Evolutionary conservation across 2,329 filamentous ascomycete species (phyloP), one percentile per base, ranked within the genome.

Genomic region (Penicillium olsonii): DNA sequence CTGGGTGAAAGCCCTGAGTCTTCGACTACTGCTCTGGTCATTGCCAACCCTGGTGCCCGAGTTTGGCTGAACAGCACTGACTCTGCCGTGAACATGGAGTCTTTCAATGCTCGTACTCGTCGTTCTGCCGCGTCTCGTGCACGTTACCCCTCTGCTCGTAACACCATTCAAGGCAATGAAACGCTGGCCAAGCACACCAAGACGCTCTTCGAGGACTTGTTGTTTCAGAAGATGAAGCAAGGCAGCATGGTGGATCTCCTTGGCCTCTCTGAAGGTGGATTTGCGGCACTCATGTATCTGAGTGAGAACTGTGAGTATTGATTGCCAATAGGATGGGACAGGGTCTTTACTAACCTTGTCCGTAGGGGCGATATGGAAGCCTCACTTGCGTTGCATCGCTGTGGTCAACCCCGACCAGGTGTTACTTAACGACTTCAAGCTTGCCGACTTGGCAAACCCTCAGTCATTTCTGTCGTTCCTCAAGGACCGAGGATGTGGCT

Each of bases 11-110:
- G 43, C 34, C 45, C 31, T 37, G 42, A 42, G 31, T 46, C 50
- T 29, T 31, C 46, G 71, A 76, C 17, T 22, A 48, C 63, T 0
- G 57, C 66, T 3, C 73, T 96, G 48, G 72, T 96, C 22, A 74
- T 96, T 20, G 82, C 90, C 38, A 96, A 96, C 65, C 77, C 84
- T 4, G 90, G 89, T 4, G 85, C 95, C 70, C 74, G 88, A 15
- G 76, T 85, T 61, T 96, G 90, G 85, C 89, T 87, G 67, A 83
- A 87, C 34, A 78, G 81, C 43, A 78, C 78, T 1, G 71, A 78
- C 43, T 78, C 80, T 41, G 77, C 84, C 0, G 75, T 95, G 53
- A 87, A 82, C 1, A 66, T 78, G 1, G 64, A 66, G 0, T 79
- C 78, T 3, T 87, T 86, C 76, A 65, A 75, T 7, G 77, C 76